Conservation (phyloP, 768 basidiomycete genomes). For the Crucibulum laeve region DNA sequence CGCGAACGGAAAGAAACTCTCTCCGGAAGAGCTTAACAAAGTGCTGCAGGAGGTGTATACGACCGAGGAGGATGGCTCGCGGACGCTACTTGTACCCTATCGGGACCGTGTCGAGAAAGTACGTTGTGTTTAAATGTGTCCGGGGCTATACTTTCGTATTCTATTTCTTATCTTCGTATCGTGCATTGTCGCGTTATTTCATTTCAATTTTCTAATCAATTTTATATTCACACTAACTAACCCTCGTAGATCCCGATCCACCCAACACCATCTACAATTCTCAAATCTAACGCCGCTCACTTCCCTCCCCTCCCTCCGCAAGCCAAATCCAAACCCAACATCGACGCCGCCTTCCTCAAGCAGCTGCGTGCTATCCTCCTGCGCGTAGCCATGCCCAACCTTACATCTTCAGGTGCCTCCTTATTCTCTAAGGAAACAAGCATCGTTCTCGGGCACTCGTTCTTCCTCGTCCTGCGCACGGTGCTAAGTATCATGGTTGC, state of each 20-base stretch:
- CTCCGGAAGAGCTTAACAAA: slow-evolving; percentile 33
- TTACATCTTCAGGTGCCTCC: too few species aligned
- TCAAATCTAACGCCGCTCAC: slow-evolving; percentile 46
- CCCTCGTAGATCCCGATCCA: slow-evolving; percentile 33
- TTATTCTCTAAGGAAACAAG: slow-evolving; percentile 59
- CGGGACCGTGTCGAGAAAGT: slow-evolving; percentile 62
- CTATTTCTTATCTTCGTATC: too few species aligned
- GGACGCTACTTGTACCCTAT: slow-evolving; percentile 66
- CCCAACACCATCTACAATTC: slow-evolving; percentile 44
- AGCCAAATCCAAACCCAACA: slow-evolving; percentile 51
- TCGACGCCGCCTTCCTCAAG: slow-evolving; percentile 63
- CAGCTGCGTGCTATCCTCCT: slow-evolving; percentile 73
- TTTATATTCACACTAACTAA: background rate
- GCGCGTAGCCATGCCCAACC: slow-evolving; percentile 65
- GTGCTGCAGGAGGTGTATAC: slow-evolving; percentile 63
- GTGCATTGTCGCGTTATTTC: too few species aligned
- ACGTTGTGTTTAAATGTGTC: slow-evolving; percentile 15
- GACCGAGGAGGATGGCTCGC: slow-evolving; percentile 51
- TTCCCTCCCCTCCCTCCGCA: slow-evolving; percentile 56
- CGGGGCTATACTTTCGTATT: too few species aligned
- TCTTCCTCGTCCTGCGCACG: slow-evolving; percentile 82
- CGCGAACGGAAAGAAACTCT: slow-evolving; percentile 10
- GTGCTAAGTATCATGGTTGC: slow-evolving; percentile 88
- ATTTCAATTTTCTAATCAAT: background rate
- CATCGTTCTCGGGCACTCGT: slow-evolving; percentile 73